Percentiles rank a stretch among this genome's conserved stretches.
Evolutionary conservation across 345 rosid species (phyloP).

Genomic region (Erucastrum elatum): DNA sequence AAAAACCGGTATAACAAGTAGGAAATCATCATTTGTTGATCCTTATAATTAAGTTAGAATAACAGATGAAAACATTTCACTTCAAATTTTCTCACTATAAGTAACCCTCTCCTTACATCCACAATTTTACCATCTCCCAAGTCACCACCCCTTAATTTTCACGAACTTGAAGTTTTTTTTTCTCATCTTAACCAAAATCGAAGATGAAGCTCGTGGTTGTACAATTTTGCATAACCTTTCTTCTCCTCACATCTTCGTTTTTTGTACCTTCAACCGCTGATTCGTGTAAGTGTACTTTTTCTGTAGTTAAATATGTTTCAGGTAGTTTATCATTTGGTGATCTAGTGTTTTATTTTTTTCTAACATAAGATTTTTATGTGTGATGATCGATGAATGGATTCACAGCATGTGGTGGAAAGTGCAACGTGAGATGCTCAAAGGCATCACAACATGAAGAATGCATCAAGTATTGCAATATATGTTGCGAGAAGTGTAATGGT

Average conservation of each 20-base stretch:
- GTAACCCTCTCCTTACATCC: neutral
- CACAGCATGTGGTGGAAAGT: slow-evolving; percentile 24
- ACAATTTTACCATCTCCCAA: neutral
- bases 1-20: neutral
- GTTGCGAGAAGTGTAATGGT: slow-evolving; percentile 22
- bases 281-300: slow-evolving; percentile 37
- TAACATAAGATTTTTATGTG: neutral
- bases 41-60: neutral
- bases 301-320: neutral
- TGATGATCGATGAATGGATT: neutral
- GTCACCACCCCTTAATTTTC: neutral
- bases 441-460: slow-evolving; percentile 7
- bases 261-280: slow-evolving; percentile 47
- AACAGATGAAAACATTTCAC: neutral
- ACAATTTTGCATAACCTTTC: slow-evolving; percentile 38
- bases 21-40: neutral
- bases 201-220: slow-evolving; percentile 23
- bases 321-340: neutral
- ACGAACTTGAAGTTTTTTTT: neutral
- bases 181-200: neutral
- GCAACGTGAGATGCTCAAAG: slow-evolving; percentile 31
- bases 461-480: slow-evolving; percentile 24
- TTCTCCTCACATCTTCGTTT: slow-evolving; percentile 49
- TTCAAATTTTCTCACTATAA: slow-evolving; percentile 2
- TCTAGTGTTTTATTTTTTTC: neutral